phyloP scores from a whole-genome alignment of 2,329 filamentous ascomycete species.

The Biscogniauxia sp. region DNA sequence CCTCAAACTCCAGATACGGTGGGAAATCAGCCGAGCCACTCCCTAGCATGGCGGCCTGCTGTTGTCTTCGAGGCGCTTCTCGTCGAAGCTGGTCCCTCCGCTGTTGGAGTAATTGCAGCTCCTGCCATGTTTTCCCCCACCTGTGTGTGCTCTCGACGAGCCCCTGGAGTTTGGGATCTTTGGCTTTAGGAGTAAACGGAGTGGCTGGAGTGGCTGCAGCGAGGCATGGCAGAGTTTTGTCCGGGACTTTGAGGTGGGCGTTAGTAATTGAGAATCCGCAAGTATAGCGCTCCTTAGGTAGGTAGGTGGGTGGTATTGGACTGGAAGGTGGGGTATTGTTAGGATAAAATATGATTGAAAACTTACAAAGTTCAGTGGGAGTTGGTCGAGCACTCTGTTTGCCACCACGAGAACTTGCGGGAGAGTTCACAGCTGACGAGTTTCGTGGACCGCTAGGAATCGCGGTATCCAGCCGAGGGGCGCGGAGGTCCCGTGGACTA shows the following conservation, averaged over 20 bases:
- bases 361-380: constrained; percentile 20
- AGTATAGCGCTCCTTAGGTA: background rate
- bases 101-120: constrained; percentile 9
- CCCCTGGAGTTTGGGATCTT: constrained; percentile 25
- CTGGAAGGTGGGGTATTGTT: background rate
- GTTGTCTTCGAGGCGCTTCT: constrained; percentile 8
- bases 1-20: constrained; percentile 20
- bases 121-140: constrained; percentile 10
- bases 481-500: constrained; percentile 8
- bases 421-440: constrained; percentile 9
- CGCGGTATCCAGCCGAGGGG: constrained; percentile 17
- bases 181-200: constrained; percentile 16
- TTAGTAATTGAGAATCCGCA: constrained; percentile 4
- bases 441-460: constrained; percentile 7
- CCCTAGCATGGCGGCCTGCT: constrained; percentile 8
- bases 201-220: background rate
- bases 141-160: constrained; percentile 4
- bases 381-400: constrained; percentile 7
- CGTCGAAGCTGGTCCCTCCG: constrained; percentile 6
- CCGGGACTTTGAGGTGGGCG: background rate
- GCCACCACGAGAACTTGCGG: constrained; percentile 11
- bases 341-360: background rate
- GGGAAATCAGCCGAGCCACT: constrained; percentile 20
- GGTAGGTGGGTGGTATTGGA: background rate
- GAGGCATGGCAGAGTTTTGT: constrained; percentile 4